Conservation (phyloP, 352 stramenopile genomes). For the Pythium dissimile region DNA sequence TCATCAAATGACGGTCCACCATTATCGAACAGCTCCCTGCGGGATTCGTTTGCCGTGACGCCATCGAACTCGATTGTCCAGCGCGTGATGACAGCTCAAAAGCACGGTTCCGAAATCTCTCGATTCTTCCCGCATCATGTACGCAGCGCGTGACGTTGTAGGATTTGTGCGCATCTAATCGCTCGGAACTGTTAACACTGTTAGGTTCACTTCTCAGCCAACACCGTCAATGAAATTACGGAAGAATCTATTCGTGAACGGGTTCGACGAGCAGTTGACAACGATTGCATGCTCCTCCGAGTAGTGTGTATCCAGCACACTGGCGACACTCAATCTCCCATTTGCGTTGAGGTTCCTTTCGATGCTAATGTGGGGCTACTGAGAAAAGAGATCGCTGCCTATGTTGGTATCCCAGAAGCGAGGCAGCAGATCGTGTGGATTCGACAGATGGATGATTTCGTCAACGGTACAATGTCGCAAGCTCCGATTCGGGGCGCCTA, state of each 20-base stretch:
- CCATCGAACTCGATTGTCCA: slow-evolving; percentile 72
- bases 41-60: slow-evolving; percentile 13
- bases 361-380: slow-evolving; percentile 72
- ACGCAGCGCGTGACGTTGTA: slow-evolving; percentile 8
- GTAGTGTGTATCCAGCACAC: slow-evolving; percentile 83
- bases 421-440: slow-evolving; percentile 90
- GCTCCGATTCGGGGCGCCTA: too few relatives aligned
- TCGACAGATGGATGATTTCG: slow-evolving; percentile 79
- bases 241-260: slow-evolving; percentile 85
- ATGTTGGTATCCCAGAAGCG: slow-evolving; percentile 76
- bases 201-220: slow-evolving; percentile 86
- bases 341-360: slow-evolving; percentile 81
- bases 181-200: too few relatives aligned
- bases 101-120: slow-evolving; percentile 82
- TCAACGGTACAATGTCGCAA: slow-evolving; percentile 73
- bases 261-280: slow-evolving; percentile 78
- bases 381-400: slow-evolving; percentile 71
- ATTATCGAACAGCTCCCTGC: slow-evolving; percentile 22
- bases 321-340: slow-evolving; percentile 70
- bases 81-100: slow-evolving; percentile 71
- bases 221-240: slow-evolving; percentile 66
- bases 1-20: slow-evolving; percentile 10
- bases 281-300: slow-evolving; percentile 84
- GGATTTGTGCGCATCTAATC: neutral
- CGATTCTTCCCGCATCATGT: slow-evolving; percentile 87